Evolutionary conservation across 345 rosid species (phyloP).

Genomic region (Acer negundo): DNA sequence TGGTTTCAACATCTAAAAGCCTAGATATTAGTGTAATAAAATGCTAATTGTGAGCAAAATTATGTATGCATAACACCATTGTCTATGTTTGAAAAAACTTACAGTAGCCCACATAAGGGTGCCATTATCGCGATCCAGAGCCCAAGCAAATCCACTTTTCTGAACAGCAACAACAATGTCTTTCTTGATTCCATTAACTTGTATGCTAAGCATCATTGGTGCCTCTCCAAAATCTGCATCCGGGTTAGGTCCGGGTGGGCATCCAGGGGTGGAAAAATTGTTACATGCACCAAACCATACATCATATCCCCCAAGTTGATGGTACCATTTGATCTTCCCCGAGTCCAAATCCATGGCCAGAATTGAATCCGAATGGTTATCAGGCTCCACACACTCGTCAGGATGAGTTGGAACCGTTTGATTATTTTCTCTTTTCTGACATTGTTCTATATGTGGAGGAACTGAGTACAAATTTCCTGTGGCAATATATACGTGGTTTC

Average conservation of each 20-base stretch:
- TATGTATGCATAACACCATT: too few species aligned
- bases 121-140: slow-evolving; percentile 44
- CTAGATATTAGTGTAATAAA: too few species aligned
- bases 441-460: slow-evolving; percentile 23
- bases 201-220: slow-evolving; percentile 31
- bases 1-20: background rate
- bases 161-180: slow-evolving; percentile 41
- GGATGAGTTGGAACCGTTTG: slow-evolving; percentile 29
- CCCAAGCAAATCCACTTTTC: slow-evolving; percentile 55
- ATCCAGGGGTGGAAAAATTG: slow-evolving; percentile 21
- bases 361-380: slow-evolving; percentile 31
- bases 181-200: slow-evolving; percentile 14
- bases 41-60: too few species aligned
- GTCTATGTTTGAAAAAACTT: background rate
- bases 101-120: slow-evolving; percentile 45
- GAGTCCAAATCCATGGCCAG: slow-evolving; percentile 32
- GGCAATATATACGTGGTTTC: slow-evolving; percentile 39
- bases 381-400: slow-evolving; percentile 32
- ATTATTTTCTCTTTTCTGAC: slow-evolving; percentile 34
- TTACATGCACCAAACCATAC: slow-evolving; percentile 35
- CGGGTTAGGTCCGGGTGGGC: slow-evolving; percentile 32
- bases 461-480: slow-evolving; percentile 42
- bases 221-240: slow-evolving; percentile 45
- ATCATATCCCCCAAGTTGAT: slow-evolving; percentile 36
- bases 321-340: slow-evolving; percentile 32